Evolutionary conservation across 2,329 filamentous ascomycete species (phyloP).

Genomic region (Talaromyces sp.): DNA sequence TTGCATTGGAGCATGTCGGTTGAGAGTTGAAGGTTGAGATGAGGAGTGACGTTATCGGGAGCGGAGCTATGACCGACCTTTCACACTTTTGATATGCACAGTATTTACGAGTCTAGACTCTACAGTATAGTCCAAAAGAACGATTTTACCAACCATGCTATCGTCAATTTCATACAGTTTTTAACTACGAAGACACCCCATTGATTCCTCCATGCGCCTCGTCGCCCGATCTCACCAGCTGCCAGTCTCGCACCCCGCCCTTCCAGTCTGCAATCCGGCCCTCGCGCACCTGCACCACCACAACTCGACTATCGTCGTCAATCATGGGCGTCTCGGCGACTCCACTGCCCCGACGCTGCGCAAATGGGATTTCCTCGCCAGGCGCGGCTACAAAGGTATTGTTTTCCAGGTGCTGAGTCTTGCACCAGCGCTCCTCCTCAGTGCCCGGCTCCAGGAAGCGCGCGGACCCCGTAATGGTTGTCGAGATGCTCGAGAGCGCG

Average conservation of each 20-base stretch:
- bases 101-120: not conserved
- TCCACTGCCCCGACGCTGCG: constrained; percentile 25
- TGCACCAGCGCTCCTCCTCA: constrained; percentile 79
- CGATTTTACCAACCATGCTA: not conserved
- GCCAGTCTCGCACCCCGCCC: constrained; percentile 81
- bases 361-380: constrained; percentile 46
- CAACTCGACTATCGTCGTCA: constrained; percentile 72
- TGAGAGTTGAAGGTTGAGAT: not conserved
- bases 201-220: constrained; percentile 19
- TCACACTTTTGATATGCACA: not conserved
- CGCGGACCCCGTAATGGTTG: constrained; percentile 88
- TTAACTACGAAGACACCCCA: constrained; percentile 16
- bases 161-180: not conserved
- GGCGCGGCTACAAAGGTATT: constrained; percentile 66
- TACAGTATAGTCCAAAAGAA: not conserved
- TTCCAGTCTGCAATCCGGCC: constrained; percentile 93
- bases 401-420: constrained; percentile 77
- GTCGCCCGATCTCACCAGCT: constrained; percentile 31
- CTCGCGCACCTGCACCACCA: constrained; percentile 76
- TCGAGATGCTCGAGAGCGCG: constrained; percentile 79
- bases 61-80: not conserved
- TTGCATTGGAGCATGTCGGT: not conserved
- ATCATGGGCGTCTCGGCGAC: constrained; percentile 51
- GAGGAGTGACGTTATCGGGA: not conserved
- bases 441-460: constrained; percentile 65